Conservation (phyloP, 345 rosid genomes). For the Gossypium bickii region DNA sequence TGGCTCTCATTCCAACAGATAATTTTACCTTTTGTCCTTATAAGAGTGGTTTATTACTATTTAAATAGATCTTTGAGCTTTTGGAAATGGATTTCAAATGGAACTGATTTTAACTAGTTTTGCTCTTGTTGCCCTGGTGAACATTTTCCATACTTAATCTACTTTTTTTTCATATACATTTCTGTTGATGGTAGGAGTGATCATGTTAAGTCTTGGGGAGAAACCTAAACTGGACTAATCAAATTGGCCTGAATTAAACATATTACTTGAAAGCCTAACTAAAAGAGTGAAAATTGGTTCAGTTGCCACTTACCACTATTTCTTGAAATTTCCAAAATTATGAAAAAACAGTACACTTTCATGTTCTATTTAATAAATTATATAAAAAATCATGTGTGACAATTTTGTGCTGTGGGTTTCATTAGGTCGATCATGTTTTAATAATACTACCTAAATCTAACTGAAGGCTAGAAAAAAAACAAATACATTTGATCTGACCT, state of each 20-base stretch:
- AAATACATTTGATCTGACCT: not conserved
- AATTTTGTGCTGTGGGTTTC: not conserved
- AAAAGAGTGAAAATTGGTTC: not conserved
- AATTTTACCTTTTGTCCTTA: not conserved
- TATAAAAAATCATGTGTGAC: not conserved
- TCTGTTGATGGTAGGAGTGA: not conserved
- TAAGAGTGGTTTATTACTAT: not conserved
- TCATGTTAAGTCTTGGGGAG: not conserved
- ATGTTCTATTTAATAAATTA: not conserved
- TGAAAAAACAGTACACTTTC: not conserved
- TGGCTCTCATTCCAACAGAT: not conserved
- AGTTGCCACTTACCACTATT: not conserved
- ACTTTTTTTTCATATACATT: not conserved
- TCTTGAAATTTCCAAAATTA: not conserved
- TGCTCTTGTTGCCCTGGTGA: not conserved
- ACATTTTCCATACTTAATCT: not conserved
- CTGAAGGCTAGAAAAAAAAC: not conserved
- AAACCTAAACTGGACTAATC: not conserved
- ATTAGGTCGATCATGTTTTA: not conserved
- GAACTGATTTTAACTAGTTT: not conserved
- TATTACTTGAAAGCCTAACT: not conserved
- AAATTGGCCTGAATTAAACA: not conserved
- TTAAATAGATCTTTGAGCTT: not conserved
- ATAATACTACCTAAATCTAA: not conserved
- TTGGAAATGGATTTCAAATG: not conserved